Evolutionary conservation across 2,329 filamentous ascomycete species (phyloP).

Genomic region (Penicillium sumatraense): DNA sequence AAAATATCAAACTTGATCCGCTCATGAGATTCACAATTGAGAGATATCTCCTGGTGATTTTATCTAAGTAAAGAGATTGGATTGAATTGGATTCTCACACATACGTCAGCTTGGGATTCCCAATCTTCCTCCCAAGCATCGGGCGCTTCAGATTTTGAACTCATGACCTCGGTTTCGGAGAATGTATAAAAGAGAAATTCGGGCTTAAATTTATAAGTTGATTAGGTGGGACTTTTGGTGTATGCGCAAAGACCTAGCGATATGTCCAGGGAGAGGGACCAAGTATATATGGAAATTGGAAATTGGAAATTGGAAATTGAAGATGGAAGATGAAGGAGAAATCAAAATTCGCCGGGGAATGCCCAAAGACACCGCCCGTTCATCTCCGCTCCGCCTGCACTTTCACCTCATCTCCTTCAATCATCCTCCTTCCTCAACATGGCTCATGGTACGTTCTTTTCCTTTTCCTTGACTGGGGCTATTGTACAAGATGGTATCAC

Average conservation of each 20-base stretch:
- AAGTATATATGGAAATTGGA: conserved; percentile 16
- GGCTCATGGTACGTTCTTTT: background rate
- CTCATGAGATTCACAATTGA: no score
- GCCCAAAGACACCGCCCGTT: conserved; percentile 24
- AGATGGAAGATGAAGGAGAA: conserved; percentile 25
- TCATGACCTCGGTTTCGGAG: conserved; percentile 41
- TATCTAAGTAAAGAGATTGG: background rate
- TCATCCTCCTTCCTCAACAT: background rate
- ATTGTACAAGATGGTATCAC: no score
- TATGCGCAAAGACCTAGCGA: background rate
- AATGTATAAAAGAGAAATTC: conserved; percentile 5
- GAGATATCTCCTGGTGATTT: no score
- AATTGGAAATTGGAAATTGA: conserved; percentile 8
- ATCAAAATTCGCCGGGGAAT: conserved; percentile 24
- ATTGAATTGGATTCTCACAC: conserved; percentile 12
- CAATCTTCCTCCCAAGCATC: conserved; percentile 94
- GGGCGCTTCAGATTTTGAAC: conserved; percentile 61
- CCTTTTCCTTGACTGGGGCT: no score
- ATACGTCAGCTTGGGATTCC: conserved; percentile 76
- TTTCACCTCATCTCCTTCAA: conserved; percentile 3
- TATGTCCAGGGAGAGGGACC: conserved; percentile 23
- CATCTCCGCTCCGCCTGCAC: conserved; percentile 21
- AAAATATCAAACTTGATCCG: no score
- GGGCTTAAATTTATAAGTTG: background rate
- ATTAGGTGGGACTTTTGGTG: conserved; percentile 5